phyloP scores from a whole-genome alignment of 768 basidiomycete genomes.

The Leccinellum rugosiceps region DNA sequence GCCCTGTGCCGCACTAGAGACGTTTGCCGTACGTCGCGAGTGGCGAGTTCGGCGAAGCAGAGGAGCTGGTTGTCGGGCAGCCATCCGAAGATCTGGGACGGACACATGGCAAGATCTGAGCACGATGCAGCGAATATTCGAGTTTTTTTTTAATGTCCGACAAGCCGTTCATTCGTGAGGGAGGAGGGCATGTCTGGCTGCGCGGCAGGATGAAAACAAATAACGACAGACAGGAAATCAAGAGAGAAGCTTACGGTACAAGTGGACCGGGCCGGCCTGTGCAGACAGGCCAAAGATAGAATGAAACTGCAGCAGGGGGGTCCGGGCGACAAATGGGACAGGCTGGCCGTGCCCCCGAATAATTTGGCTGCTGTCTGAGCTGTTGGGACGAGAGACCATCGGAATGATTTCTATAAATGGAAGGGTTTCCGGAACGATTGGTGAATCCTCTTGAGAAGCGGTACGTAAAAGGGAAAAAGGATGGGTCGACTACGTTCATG shows the following conservation, averaged over 20 bases:
- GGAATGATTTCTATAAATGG: constrained; percentile 8
- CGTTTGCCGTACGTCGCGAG: constrained; percentile 3
- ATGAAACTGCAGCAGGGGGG: not conserved
- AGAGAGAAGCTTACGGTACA: constrained; percentile 7
- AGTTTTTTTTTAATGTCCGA: constrained; percentile 27
- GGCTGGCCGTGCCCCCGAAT: constrained; percentile 1
- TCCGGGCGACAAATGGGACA: not conserved
- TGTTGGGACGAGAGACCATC: not conserved
- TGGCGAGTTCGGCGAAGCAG: constrained; percentile 12
- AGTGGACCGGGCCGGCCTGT: not conserved
- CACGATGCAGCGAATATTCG: constrained; percentile 12
- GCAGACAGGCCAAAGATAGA: constrained; percentile 1
- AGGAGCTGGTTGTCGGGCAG: constrained; percentile 1
- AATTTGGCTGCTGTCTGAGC: not conserved
- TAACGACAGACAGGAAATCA: not conserved
- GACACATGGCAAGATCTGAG: constrained; percentile 13
- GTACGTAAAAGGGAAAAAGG: constrained; percentile 14
- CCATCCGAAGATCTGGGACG: constrained; percentile 15
- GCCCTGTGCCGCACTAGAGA: constrained; percentile 21
- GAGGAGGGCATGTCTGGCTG: not conserved
- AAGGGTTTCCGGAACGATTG: not conserved
- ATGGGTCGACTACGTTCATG: not conserved
- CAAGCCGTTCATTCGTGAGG: not conserved
- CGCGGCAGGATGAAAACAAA: not conserved
- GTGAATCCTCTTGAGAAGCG: constrained; percentile 22